phyloP scores from a whole-genome alignment of 768 basidiomycete genomes.

The Coprinellus micaceus region DNA sequence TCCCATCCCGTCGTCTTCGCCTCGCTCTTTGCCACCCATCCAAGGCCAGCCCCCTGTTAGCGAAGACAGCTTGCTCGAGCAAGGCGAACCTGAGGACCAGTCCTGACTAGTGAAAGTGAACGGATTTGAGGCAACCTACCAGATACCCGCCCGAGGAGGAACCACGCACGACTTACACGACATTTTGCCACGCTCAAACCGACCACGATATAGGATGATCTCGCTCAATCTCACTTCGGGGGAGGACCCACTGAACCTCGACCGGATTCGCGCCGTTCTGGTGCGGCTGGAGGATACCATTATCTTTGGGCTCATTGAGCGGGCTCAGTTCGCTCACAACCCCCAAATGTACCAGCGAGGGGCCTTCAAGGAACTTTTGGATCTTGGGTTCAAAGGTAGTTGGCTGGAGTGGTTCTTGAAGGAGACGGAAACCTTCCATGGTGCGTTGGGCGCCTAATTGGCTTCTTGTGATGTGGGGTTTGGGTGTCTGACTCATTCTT shows the following conservation, averaged over 20 bases:
- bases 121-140: background rate
- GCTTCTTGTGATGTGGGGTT: no score
- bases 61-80: no score
- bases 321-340: constrained; percentile 95
- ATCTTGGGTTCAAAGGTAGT: constrained; percentile 73
- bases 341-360: constrained; percentile 81
- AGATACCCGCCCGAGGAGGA: background rate
- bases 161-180: background rate
- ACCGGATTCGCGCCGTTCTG: constrained; percentile 82
- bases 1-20: no score
- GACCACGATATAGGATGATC: constrained; percentile 37
- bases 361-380: constrained; percentile 72
- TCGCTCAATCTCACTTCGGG: constrained; percentile 67
- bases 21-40: no score
- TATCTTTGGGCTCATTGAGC: constrained; percentile 95
- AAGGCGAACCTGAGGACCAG: no score
- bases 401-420: constrained; percentile 98
- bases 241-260: constrained; percentile 84
- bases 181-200: background rate
- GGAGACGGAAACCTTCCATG: constrained; percentile 93
- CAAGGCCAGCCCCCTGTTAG: no score
- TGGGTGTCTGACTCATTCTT: constrained; percentile 5
- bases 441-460: constrained; percentile 41
- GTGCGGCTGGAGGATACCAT: constrained; percentile 96
- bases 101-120: no score